These are phyloP conservation scores for Aspergillus sojae DNA, from an alignment of 2,329 filamentous ascomycete genomes.

Conservation along the genomic window DNA sequence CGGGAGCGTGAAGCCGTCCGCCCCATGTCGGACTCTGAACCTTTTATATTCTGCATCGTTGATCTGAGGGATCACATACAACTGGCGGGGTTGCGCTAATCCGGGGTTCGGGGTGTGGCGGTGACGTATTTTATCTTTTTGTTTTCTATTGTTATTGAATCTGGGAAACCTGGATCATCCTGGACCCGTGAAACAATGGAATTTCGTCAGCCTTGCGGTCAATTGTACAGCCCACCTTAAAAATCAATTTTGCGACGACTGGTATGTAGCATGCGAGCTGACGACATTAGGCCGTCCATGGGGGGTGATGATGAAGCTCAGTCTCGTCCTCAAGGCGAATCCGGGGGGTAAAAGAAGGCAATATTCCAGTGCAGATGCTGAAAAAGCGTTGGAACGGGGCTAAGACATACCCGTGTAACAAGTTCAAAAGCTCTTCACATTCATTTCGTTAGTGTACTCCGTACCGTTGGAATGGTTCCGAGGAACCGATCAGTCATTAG, in stretches of 20 bases:
- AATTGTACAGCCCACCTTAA: conserved; percentile 12
- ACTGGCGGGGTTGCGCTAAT: background rate
- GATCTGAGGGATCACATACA: conserved; percentile 15
- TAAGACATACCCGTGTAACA: conserved; percentile 17
- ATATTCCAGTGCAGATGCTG: background rate
- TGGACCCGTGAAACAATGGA: conserved; percentile 3
- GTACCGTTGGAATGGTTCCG: conserved; percentile 7
- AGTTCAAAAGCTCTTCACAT: conserved; percentile 1
- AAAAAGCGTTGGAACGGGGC: background rate
- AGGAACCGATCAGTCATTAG: conserved; percentile 9
- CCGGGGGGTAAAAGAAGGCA: background rate
- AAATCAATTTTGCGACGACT: conserved; percentile 9
- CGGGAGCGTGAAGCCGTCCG: conserved; percentile 37
- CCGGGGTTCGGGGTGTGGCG: background rate
- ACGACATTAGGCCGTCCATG: conserved; percentile 5
- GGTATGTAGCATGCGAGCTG: conserved; percentile 7
- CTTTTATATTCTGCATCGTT: conserved; percentile 36
- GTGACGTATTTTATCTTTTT: background rate
- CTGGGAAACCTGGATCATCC: conserved; percentile 10
- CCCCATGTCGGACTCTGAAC: conserved; percentile 33
- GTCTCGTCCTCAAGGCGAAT: background rate
- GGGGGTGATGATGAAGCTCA: background rate
- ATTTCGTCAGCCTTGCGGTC: conserved; percentile 12
- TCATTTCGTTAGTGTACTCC: conserved; percentile 7
- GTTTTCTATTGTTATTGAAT: background rate